Evolutionary conservation across 495 filamentous ascomycete species (phyloP).

Genomic region (Filosporella fistucella): DNA sequence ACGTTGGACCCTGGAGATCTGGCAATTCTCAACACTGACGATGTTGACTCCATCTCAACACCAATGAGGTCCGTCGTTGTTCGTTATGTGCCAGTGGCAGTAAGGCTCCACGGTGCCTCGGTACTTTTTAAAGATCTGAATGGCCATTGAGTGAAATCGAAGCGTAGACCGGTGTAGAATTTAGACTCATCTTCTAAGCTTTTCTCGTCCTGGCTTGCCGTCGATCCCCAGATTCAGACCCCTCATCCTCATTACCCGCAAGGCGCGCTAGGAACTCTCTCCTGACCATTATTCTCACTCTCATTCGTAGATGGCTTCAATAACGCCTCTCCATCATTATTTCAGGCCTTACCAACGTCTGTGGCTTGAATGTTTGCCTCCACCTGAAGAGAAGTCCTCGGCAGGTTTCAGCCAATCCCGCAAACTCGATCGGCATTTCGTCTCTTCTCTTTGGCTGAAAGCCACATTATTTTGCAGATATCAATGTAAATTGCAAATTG

Average conservation of each 20-base stretch:
- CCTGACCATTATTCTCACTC: neutral
- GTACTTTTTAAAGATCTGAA: neutral
- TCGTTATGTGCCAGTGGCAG: too few species aligned
- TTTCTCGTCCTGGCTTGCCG: neutral
- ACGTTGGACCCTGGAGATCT: neutral
- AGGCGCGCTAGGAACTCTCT: too few species aligned
- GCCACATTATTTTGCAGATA: neutral
- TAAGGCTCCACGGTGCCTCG: too few species aligned
- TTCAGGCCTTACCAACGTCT: neutral
- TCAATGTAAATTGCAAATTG: neutral
- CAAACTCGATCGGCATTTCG: neutral
- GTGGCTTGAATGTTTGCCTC: neutral
- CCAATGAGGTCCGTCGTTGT: neutral
- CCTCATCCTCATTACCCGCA: neutral
- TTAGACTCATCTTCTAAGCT: neutral
- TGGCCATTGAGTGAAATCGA: neutral
- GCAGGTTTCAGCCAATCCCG: neutral
- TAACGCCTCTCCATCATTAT: neutral
- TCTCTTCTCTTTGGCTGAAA: neutral
- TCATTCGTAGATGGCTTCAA: neutral
- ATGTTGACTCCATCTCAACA: neutral
- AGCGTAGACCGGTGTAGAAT: neutral
- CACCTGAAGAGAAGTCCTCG: neutral
- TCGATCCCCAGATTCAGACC: conserved; percentile 1
- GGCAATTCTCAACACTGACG: neutral